Percentiles rank a stretch among this genome's conserved stretches.
phyloP scores from a whole-genome alignment of 2,329 filamentous ascomycete genomes.

The Lachnellula cervina region DNA sequence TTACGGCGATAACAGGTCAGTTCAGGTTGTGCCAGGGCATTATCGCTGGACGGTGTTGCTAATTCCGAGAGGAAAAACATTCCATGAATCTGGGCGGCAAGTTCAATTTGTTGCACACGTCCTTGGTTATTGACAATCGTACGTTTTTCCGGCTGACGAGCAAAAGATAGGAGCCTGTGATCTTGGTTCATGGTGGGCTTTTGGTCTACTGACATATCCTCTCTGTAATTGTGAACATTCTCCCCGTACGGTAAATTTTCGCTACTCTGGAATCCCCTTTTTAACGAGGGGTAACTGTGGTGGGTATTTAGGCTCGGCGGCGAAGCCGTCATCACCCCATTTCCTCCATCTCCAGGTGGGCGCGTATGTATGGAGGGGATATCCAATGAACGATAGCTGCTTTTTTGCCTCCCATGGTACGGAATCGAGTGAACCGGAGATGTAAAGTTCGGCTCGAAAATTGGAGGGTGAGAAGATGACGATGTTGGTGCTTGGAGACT shows the following conservation, averaged over 20 bases:
- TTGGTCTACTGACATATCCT: conserved; percentile 26
- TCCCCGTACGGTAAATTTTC: conserved; percentile 27
- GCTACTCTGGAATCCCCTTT: conserved; percentile 27
- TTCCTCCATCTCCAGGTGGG: conserved; percentile 18
- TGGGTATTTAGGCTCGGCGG: conserved; percentile 27
- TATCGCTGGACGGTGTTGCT: conserved; percentile 44
- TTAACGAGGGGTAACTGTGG: conserved; percentile 31
- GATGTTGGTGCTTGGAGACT: conserved; percentile 23
- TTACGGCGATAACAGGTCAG: conserved; percentile 95
- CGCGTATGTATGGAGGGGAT: conserved; percentile 25
- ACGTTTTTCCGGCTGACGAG: conserved; percentile 34
- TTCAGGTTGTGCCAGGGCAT: conserved; percentile 60
- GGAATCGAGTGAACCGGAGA: conserved; percentile 20
- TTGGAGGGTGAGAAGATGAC: conserved; percentile 20
- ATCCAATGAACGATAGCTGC: conserved; percentile 29
- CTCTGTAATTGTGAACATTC: conserved; percentile 26
- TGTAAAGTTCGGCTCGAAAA: conserved; percentile 25
- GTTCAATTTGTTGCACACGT: conserved; percentile 43
- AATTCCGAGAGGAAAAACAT: conserved; percentile 82
- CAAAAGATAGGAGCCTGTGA: conserved; percentile 32
- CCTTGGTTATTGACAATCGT: conserved; percentile 47
- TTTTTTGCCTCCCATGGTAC: conserved; percentile 27
- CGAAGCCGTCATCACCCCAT: conserved; percentile 23
- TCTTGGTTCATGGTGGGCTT: conserved; percentile 32
- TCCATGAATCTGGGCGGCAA: conserved; percentile 70